Conservation (phyloP, 1,139 yeast species). For the Blastobotrys capitulatus region DNA sequence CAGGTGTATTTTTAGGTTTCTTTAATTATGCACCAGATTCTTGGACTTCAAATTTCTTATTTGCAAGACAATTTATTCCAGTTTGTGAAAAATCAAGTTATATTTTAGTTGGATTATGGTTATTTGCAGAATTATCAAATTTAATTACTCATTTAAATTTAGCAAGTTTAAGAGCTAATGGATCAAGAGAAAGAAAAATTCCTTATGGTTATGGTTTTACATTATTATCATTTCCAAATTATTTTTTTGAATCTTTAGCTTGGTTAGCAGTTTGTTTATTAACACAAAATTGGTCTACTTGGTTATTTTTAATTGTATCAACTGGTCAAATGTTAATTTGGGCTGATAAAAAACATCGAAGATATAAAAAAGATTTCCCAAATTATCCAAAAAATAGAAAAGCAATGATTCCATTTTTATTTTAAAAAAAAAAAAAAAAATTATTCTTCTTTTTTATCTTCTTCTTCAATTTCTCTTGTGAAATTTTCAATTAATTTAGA, state of each 20-base stretch:
- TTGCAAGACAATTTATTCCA: conserved; percentile 26
- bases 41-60: conserved; percentile 23
- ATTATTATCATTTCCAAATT: conserved; percentile 63
- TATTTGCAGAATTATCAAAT: conserved; percentile 65
- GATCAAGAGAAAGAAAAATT: conserved; percentile 44
- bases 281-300: conserved; percentile 72
- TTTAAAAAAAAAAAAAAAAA: conserved; percentile 22
- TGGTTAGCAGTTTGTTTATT: conserved; percentile 69
- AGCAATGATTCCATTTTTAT: conserved; percentile 55
- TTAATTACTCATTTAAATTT: conserved; percentile 60
- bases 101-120: conserved; percentile 43
- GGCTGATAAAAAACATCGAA: conserved; percentile 69
- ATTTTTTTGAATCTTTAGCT: conserved; percentile 73
- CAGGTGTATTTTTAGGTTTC: conserved; percentile 67
- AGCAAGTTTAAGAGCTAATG: conserved; percentile 47
- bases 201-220: conserved; percentile 49
- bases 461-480: neutral
- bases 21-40: conserved; percentile 60
- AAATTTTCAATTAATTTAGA: neutral
- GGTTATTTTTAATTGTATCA: conserved; percentile 65
- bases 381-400: conserved; percentile 70
- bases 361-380: conserved; percentile 66
- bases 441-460: neutral
- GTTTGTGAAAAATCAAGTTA: conserved; percentile 19
- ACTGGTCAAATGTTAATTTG: conserved; percentile 73